phyloP scores from a whole-genome alignment of 2,329 filamentous ascomycete species.

The Pezizomycotina sp. region DNA sequence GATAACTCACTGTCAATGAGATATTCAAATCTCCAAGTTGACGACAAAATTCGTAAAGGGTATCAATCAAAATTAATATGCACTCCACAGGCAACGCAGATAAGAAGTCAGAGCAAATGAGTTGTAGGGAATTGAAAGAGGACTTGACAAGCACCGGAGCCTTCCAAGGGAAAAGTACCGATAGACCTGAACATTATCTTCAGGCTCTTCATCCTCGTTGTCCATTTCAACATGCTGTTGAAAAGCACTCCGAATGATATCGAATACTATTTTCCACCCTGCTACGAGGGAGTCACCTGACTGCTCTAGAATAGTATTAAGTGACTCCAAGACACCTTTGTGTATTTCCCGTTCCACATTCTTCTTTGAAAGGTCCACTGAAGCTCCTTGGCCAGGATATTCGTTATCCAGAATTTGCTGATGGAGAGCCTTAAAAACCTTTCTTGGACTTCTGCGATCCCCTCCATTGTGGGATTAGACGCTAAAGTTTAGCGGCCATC shows the following conservation, averaged over 20 bases:
- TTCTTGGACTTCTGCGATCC: constrained; percentile 27
- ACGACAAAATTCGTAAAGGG: constrained; percentile 72
- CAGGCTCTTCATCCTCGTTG: neutral
- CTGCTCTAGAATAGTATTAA: constrained; percentile 70
- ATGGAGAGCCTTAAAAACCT: constrained; percentile 31
- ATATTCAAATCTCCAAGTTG: constrained; percentile 91
- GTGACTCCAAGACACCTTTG: constrained; percentile 57
- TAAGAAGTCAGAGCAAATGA: constrained; percentile 90
- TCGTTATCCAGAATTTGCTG: constrained; percentile 29
- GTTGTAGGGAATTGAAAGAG: constrained; percentile 74
- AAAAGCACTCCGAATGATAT: constrained; percentile 72
- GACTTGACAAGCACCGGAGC: constrained; percentile 66
- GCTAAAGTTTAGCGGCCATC: constrained; percentile 30
- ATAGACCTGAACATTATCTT: constrained; percentile 28
- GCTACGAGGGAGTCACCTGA: constrained; percentile 68
- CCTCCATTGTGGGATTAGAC: constrained; percentile 28
- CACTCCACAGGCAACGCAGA: constrained; percentile 53
- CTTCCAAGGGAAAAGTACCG: constrained; percentile 26
- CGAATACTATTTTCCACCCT: constrained; percentile 75
- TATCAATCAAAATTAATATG: constrained; percentile 65
- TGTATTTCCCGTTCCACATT: constrained; percentile 63
- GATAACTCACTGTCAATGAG: constrained; percentile 55
- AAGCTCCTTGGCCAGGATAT: constrained; percentile 36
- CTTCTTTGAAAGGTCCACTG: constrained; percentile 55
- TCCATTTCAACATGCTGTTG: constrained; percentile 27